phyloP scores from a whole-genome alignment of 345 rosid species.

The Pugionium dolabratum region DNA sequence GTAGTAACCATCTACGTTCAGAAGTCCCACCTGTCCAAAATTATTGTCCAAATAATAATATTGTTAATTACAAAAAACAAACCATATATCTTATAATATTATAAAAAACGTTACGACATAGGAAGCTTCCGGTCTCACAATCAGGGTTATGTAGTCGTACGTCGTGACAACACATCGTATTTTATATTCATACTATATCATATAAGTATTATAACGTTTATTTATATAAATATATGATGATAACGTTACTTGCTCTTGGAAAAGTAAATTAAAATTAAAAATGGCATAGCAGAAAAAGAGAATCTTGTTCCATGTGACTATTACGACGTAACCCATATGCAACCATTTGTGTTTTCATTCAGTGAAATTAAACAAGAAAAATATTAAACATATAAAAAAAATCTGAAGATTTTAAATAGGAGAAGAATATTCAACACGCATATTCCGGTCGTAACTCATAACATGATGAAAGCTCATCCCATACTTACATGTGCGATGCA shows the following conservation, averaged over 20 bases:
- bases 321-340: conserved; percentile 36
- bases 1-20: conserved; percentile 93
- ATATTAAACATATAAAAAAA: conserved; percentile 1
- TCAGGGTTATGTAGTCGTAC: conserved; percentile 41
- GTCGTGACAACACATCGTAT: conserved; percentile 39
- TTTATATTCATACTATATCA: not conserved
- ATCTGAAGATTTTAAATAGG: conserved; percentile 13
- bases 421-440: conserved; percentile 34
- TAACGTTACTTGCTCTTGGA: conserved; percentile 30
- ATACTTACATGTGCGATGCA: too few species aligned
- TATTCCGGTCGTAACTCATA: conserved; percentile 35
- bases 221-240: not conserved
- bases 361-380: conserved; percentile 17
- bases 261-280: not conserved
- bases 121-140: conserved; percentile 46
- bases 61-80: conserved; percentile 1
- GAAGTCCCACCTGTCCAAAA: conserved; percentile 71
- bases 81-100: not conserved
- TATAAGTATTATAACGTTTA: not conserved
- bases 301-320: conserved; percentile 36
- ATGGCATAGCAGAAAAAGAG: conserved; percentile 14
- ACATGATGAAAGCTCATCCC: not conserved
- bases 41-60: conserved; percentile 16
- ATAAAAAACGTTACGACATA: conserved; percentile 33
- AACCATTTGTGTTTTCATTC: conserved; percentile 28